These are phyloP conservation scores for Jackrogersella multiformis DNA, from an alignment of 495 filamentous ascomycete species.

Conservation along the genomic window DNA sequence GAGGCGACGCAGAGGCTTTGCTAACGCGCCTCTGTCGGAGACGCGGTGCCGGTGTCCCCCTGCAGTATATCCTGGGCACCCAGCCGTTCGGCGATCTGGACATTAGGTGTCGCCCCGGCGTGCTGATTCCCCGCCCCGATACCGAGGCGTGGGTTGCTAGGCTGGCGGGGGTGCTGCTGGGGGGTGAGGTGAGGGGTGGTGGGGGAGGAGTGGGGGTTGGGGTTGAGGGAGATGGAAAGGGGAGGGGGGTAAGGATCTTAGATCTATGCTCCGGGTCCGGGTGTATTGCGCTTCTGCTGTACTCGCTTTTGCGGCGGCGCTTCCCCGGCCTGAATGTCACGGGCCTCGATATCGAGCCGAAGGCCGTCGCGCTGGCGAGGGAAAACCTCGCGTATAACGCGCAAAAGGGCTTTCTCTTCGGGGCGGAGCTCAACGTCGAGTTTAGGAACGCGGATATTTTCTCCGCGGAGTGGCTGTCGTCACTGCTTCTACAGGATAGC, in stretches of 20 bases:
- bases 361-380: conserved; percentile 68
- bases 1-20: background rate
- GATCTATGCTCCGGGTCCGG: conserved; percentile 93
- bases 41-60: conserved; percentile 72
- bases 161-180: conserved; percentile 60
- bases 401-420: conserved; percentile 1
- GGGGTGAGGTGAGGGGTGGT: background rate
- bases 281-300: conserved; percentile 83
- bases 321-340: conserved; percentile 38
- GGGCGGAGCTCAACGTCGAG: conserved; percentile 38
- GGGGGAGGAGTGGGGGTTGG: background rate
- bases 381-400: conserved; percentile 68
- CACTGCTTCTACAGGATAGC: background rate
- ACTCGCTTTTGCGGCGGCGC: conserved; percentile 59
- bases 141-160: conserved; percentile 74
- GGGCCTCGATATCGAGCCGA: conserved; percentile 69
- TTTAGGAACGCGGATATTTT: conserved; percentile 69
- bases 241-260: conserved; percentile 64
- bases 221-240: background rate
- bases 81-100: conserved; percentile 89
- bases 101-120: conserved; percentile 76
- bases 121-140: conserved; percentile 86
- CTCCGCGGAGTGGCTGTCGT: conserved; percentile 29
- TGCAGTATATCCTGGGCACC: conserved; percentile 89
- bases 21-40: conserved; percentile 59